Percentiles rank a stretch among this genome's conserved stretches.
phyloP scores from a whole-genome alignment of 2,329 filamentous ascomycete species.

The Purpureocillium takamizusanense region DNA sequence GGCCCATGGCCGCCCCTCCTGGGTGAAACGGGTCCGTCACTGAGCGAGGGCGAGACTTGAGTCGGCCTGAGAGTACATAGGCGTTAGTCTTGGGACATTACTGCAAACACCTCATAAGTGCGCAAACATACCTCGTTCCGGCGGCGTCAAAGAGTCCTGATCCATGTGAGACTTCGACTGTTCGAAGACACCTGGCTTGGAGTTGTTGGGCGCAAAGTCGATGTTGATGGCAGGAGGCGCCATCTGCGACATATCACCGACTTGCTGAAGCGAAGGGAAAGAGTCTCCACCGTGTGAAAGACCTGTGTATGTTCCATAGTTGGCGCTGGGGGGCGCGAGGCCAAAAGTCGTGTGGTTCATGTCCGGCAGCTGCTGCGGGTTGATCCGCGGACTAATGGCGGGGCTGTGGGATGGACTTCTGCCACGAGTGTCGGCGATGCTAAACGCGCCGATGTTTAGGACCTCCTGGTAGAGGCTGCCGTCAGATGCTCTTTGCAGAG shows the following conservation, averaged over 20 bases:
- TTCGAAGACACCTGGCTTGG: slow-evolving; percentile 21
- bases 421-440: slow-evolving; percentile 65
- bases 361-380: slow-evolving; percentile 47
- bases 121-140: slow-evolving; percentile 50
- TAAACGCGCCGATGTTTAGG: slow-evolving; percentile 70
- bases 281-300: slow-evolving; percentile 33
- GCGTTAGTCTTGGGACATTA: not conserved
- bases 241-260: slow-evolving; percentile 65
- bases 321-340: slow-evolving; percentile 28
- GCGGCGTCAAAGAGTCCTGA: slow-evolving; percentile 75
- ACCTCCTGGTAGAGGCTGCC: slow-evolving; percentile 67
- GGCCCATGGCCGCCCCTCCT: slow-evolving; percentile 29
- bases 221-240: slow-evolving; percentile 92
- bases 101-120: not conserved
- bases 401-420: slow-evolving; percentile 73
- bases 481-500: slow-evolving; percentile 68
- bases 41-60: slow-evolving; percentile 40
- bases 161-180: slow-evolving; percentile 57
- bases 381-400: slow-evolving; percentile 54
- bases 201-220: slow-evolving; percentile 74
- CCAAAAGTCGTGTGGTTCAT: slow-evolving; percentile 37
- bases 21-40: slow-evolving; percentile 53
- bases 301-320: slow-evolving; percentile 29
- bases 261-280: slow-evolving; percentile 42
- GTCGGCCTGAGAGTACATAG: slow-evolving; percentile 30